phyloP scores from a whole-genome alignment of 768 basidiomycete genomes.

The Amanita pallidorosea region DNA sequence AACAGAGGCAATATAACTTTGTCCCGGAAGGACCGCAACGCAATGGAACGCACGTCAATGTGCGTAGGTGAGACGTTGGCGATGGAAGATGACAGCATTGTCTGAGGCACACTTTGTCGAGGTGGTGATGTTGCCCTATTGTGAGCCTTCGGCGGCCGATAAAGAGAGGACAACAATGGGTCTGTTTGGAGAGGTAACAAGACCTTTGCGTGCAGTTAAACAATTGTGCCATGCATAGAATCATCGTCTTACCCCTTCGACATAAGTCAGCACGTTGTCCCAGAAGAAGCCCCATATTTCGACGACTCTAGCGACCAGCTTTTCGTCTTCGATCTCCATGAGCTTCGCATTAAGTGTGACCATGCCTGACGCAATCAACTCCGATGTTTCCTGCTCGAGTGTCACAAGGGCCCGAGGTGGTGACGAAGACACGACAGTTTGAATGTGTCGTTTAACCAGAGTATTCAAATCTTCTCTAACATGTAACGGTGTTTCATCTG shows the following conservation, averaged over 20 bases:
- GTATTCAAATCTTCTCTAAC: conserved; percentile 78
- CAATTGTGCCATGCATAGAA: background rate
- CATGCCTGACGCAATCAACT: conserved; percentile 84
- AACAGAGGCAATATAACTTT: conserved; percentile 62
- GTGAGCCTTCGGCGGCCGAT: conserved; percentile 50
- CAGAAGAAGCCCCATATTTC: conserved; percentile 94
- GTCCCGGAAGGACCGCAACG: conserved; percentile 72
- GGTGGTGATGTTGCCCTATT: conserved; percentile 37
- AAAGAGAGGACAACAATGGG: conserved; percentile 53
- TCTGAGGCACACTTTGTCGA: conserved; percentile 34
- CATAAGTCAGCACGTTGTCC: conserved; percentile 78
- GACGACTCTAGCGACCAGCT: conserved; percentile 66
- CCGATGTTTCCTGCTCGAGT: conserved; percentile 70
- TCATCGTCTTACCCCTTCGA: conserved; percentile 61
- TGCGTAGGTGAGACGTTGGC: conserved; percentile 30
- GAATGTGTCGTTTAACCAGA: conserved; percentile 72
- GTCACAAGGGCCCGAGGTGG: conserved; percentile 66
- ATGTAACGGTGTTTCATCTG: background rate
- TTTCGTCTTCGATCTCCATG: conserved; percentile 63
- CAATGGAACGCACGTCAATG: conserved; percentile 77
- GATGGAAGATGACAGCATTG: conserved; percentile 24
- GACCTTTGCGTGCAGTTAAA: conserved; percentile 15
- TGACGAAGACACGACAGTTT: conserved; percentile 56
- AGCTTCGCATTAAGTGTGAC: conserved; percentile 85
- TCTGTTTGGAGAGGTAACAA: conserved; percentile 27